Conservation (phyloP, 2,329 filamentous ascomycete genomes). For the Penicillium sp. region DNA sequence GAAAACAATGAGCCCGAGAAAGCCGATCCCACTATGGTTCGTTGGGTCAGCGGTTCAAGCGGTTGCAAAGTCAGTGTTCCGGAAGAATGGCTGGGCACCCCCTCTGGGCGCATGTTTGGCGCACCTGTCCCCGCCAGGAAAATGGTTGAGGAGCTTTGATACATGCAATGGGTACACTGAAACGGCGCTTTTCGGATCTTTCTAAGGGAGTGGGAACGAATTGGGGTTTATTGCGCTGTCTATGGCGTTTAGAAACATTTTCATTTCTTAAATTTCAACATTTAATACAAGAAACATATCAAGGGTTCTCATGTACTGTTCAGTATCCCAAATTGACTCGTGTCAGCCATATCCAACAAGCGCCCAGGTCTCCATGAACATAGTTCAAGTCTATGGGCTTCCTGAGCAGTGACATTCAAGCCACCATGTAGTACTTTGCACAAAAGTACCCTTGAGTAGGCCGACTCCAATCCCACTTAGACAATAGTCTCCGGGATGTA, state of each 20-base stretch:
- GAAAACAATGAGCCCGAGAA: slow-evolving; percentile 40
- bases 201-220: slow-evolving; percentile 15
- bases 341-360: background rate
- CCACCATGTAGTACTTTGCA: background rate
- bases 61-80: slow-evolving; percentile 48
- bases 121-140: slow-evolving; percentile 25
- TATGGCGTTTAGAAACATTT: slow-evolving; percentile 12
- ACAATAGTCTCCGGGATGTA: background rate
- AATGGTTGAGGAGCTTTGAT: slow-evolving; percentile 43
- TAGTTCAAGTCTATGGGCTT: background rate
- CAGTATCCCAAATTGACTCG: background rate
- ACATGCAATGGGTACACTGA: slow-evolving; percentile 11
- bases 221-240: slow-evolving; percentile 6
- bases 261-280: background rate
- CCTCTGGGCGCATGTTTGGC: slow-evolving; percentile 43
- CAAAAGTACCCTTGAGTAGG: background rate
- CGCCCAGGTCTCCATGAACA: background rate
- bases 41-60: slow-evolving; percentile 47
- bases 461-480: background rate
- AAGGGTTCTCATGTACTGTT: background rate
- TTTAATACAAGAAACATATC: background rate
- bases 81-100: slow-evolving; percentile 50
- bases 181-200: slow-evolving; percentile 26
- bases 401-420: background rate
- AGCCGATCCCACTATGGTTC: slow-evolving; percentile 46